phyloP scores from a whole-genome alignment of 2,329 filamentous ascomycete genomes.

The Aspergillus neoniger region DNA sequence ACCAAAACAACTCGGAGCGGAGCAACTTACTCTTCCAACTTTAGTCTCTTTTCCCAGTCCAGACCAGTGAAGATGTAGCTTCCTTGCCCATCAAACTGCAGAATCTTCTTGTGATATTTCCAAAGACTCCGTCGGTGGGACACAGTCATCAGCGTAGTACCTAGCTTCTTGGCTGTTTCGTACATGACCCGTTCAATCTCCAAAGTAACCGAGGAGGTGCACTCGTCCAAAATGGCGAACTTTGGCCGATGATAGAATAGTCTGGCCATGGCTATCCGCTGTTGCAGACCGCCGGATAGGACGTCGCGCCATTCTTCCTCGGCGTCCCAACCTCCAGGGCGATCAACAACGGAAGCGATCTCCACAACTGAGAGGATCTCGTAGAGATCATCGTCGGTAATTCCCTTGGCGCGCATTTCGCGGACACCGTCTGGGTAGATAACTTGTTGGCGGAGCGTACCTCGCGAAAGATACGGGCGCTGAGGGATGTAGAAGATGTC shows the following conservation, averaged over 20 bases:
- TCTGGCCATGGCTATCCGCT: conserved; percentile 93
- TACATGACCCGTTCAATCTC: conserved; percentile 97
- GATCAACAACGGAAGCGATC: conserved; percentile 77
- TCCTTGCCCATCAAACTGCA: conserved; percentile 96
- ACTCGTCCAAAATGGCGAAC: conserved; percentile 96
- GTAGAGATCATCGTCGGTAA: conserved; percentile 78
- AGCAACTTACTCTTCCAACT: conserved; percentile 73
- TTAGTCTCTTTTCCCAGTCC: conserved; percentile 81
- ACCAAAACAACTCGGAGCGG: background rate
- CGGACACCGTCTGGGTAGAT: conserved; percentile 90
- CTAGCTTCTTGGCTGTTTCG: conserved; percentile 86
- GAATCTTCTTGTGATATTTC: conserved; percentile 92
- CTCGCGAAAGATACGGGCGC: conserved; percentile 86
- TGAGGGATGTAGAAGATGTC: conserved; percentile 99
- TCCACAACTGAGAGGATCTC: conserved; percentile 76
- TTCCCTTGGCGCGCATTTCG: conserved; percentile 80
- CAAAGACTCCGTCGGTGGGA: conserved; percentile 87
- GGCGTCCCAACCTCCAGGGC: conserved; percentile 83
- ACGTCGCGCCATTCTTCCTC: conserved; percentile 97
- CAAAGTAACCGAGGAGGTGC: conserved; percentile 90
- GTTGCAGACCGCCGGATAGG: conserved; percentile 86
- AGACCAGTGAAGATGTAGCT: conserved; percentile 85
- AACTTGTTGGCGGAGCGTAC: conserved; percentile 92
- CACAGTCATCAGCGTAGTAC: conserved; percentile 96
- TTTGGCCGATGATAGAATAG: conserved; percentile 90